phyloP scores from a whole-genome alignment of 2,329 filamentous ascomycete species.

The Clarireedia sp. region DNA sequence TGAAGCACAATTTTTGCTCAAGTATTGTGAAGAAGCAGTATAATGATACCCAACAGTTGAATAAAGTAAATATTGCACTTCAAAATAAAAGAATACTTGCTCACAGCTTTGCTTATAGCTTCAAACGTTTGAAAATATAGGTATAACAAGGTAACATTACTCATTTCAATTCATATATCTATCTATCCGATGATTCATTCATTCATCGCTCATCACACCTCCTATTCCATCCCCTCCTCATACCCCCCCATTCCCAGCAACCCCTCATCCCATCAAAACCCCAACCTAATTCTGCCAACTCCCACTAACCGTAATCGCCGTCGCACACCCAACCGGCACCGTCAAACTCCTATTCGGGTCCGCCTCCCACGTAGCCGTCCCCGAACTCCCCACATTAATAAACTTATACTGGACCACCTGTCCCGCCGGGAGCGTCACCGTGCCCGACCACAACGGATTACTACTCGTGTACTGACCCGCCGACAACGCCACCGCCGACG shows the following conservation, averaged over 20 bases:
- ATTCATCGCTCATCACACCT: background rate
- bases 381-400: conserved; percentile 48
- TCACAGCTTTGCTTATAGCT: too few species aligned
- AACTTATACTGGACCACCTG: conserved; percentile 60
- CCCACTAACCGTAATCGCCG: conserved; percentile 18
- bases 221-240: background rate
- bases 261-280: too few species aligned
- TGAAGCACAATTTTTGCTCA: too few species aligned
- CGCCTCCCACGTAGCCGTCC: conserved; percentile 55
- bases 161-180: too few species aligned
- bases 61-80: too few species aligned
- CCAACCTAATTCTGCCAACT: conserved; percentile 16
- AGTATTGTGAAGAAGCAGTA: too few species aligned
- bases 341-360: conserved; percentile 35
- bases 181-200: background rate
- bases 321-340: conserved; percentile 22
- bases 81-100: too few species aligned
- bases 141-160: background rate
- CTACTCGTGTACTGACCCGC: conserved; percentile 49
- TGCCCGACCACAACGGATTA: conserved; percentile 54
- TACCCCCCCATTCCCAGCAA: background rate
- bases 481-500: conserved; percentile 46
- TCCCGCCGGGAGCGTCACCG: conserved; percentile 48
- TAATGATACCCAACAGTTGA: too few species aligned
- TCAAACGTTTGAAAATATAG: background rate